Base-by-base conservation (phyloP, 2,329 filamentous ascomycete species). In the Hymenotorrendiella dingleyae region DNA sequence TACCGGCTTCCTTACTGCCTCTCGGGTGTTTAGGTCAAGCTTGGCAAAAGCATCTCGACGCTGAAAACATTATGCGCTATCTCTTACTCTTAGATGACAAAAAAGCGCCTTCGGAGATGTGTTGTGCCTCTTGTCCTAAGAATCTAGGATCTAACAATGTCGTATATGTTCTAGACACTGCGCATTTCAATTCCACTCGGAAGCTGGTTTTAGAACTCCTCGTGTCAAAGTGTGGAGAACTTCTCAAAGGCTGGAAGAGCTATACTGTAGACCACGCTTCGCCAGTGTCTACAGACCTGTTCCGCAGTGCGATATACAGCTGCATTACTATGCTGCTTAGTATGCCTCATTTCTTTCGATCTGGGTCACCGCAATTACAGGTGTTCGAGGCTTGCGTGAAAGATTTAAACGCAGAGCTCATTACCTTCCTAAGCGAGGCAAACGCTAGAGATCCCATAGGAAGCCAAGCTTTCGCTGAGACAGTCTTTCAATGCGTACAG, bases 61-160 rank as follows among this genome's bases (percentile, higher is more conserved):
- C 65, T 9, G 64, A 68, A 33, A 54, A 60, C 6, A 65, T 76
- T 45, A 66, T 73, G 27, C 65, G 69, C 34, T 83, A 82, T 48
- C 64, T 81, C 4, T 63, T 82, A 2, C 65, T 81, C 1, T 62
- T 81, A 9, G 65, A 71, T 11, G 47, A 46, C 6, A 20, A 21
- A 32, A 8, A 26, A 26, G 29, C 24, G 3, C 32, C 45, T 5
- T 27, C 16, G 6, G 23, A 23, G 19, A 7, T 6, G 4, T n/a
- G 23, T 12, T 59, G 56, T 43, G 29, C 29, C 9, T 50, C 43
- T 6, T 62, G 57, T 19, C 54, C 56, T 29, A 47, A 42, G 24
- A 45, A 43, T 33, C 30, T 43, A 8, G 19, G 40, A 11, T 14
- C 36, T 12, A 33, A 41, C 26, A 34, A 45, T 34, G 26, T 41